These are phyloP conservation scores for Linnemannia schmuckeri DNA, from an alignment of 192 early-diverging fungal species.

Conservation along the genomic window DNA sequence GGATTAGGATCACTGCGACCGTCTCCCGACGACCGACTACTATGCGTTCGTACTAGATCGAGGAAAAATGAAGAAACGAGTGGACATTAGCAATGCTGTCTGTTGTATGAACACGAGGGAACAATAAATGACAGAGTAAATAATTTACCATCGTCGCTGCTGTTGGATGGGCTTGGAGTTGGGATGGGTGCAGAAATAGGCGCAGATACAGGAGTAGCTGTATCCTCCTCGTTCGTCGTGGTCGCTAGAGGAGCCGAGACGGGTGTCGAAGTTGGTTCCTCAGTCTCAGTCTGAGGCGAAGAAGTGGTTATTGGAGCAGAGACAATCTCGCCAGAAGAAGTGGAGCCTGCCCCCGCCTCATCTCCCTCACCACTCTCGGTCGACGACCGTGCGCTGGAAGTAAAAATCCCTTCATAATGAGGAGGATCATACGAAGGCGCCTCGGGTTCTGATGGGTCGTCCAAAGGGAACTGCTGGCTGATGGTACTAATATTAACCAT, in stretches of 20 bases:
- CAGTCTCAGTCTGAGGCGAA: neutral
- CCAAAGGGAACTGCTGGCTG: slow-evolving; percentile 26
- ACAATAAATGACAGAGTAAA: neutral
- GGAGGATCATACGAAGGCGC: slow-evolving; percentile 54
- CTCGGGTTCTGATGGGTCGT: slow-evolving; percentile 30
- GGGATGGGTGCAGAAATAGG: neutral
- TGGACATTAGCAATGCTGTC: neutral
- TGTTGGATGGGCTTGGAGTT: slow-evolving; percentile 10
- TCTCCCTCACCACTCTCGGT: neutral
- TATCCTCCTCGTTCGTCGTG: neutral
- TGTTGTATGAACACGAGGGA: neutral
- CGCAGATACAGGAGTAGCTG: neutral
- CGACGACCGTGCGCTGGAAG: slow-evolving; percentile 23
- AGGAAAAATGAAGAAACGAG: neutral
- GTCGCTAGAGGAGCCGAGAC: neutral
- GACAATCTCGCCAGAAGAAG: neutral
- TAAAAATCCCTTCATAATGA: slow-evolving; percentile 34
- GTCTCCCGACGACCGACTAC: slow-evolving; percentile 26
- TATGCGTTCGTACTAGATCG: neutral
- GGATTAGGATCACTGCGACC: neutral
- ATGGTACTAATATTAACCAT: slow-evolving; percentile 50
- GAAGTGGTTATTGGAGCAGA: neutral
- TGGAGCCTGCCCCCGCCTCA: neutral
- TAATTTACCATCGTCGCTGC: slow-evolving; percentile 18
- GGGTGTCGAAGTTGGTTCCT: neutral